A percentile compares a stretch with the other conserved stretches of the same genome.
These are phyloP conservation scores for Albifimbria verrucaria DNA, from an alignment of 2,329 filamentous ascomycete species.

Conservation along the genomic window DNA sequence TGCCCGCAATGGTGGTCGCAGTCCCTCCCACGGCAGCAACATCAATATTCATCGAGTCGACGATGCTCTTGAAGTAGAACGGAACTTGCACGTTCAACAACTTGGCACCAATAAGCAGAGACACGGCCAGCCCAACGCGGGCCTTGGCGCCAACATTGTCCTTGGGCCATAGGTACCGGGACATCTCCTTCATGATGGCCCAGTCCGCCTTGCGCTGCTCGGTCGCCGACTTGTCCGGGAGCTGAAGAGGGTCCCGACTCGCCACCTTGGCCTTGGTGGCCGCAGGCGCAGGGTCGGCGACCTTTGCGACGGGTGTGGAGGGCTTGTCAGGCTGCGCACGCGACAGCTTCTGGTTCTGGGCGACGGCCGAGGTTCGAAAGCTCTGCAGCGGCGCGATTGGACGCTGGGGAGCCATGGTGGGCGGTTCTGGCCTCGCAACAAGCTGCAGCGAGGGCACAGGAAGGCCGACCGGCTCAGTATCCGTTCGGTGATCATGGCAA, in stretches of 20 bases:
- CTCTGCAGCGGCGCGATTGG: constrained; percentile 20
- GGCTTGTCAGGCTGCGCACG: constrained; percentile 9
- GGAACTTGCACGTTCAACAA: constrained; percentile 96
- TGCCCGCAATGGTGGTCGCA: constrained; percentile 81
- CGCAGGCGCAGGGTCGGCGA: constrained; percentile 13
- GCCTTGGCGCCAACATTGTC: constrained; percentile 69
- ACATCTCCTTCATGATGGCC: constrained; percentile 99
- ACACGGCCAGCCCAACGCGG: constrained; percentile 81
- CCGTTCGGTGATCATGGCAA: constrained; percentile 32
- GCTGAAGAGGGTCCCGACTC: constrained; percentile 28
- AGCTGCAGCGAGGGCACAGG: constrained; percentile 26
- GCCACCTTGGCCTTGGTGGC: constrained; percentile 14
- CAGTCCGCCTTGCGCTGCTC: constrained; percentile 96
- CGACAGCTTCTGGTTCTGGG: background rate
- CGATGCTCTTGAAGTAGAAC: constrained; percentile 98
- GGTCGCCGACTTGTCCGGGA: constrained; percentile 54
- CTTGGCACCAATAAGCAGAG: constrained; percentile 83
- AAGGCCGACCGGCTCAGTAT: constrained; percentile 28
- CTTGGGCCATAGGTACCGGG: constrained; percentile 93
- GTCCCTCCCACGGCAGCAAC: constrained; percentile 83
- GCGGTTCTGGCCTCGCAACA: constrained; percentile 18
- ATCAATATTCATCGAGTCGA: constrained; percentile 97
- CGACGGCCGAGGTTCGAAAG: constrained; percentile 28
- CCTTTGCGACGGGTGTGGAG: constrained; percentile 15
- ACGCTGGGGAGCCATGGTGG: constrained; percentile 24